Evolutionary conservation across 805 yeast species (phyloP).

Genomic region (Barnettozyma wickerhamii): DNA sequence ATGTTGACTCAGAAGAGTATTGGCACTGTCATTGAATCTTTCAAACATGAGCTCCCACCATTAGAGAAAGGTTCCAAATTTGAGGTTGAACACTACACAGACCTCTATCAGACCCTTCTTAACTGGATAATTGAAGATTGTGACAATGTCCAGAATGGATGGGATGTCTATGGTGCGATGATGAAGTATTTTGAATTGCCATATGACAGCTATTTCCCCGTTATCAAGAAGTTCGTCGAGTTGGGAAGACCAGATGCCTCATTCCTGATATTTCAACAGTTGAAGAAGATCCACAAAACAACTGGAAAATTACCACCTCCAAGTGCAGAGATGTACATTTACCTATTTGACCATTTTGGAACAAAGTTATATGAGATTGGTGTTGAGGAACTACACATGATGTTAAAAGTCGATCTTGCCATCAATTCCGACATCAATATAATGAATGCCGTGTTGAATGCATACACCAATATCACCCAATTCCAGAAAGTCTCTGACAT

Average conservation of each 20-base stretch:
- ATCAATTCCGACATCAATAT: slow-evolving; percentile 52
- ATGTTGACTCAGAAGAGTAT: slow-evolving; percentile 32
- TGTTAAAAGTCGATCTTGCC: slow-evolving; percentile 56
- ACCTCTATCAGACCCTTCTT: slow-evolving; percentile 39
- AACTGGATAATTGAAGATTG: slow-evolving; percentile 37
- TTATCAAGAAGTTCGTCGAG: slow-evolving; percentile 51
- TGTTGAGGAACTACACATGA: slow-evolving; percentile 56
- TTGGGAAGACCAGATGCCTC: slow-evolving; percentile 58
- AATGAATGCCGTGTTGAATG: slow-evolving; percentile 59
- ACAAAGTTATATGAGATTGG: slow-evolving; percentile 58
- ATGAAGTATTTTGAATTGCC: slow-evolving; percentile 55
- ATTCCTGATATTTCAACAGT: slow-evolving; percentile 53
- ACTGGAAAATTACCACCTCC: slow-evolving; percentile 47
- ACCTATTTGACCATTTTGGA: slow-evolving; percentile 60
- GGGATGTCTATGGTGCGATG: slow-evolving; percentile 56
- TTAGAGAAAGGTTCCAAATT: slow-evolving; percentile 15
- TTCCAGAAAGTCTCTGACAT: slow-evolving; percentile 51
- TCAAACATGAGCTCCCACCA: slow-evolving; percentile 39
- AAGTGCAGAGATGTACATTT: slow-evolving; percentile 50
- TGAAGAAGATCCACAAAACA: slow-evolving; percentile 51
- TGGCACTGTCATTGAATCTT: slow-evolving; percentile 38
- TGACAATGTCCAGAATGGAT: slow-evolving; percentile 38
- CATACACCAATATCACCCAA: slow-evolving; percentile 56
- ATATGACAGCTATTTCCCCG: slow-evolving; percentile 51
- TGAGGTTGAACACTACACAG: slow-evolving; percentile 26